Conservation (phyloP, 2,329 filamentous ascomycete species). For the Mollisiaceae sp. region DNA sequence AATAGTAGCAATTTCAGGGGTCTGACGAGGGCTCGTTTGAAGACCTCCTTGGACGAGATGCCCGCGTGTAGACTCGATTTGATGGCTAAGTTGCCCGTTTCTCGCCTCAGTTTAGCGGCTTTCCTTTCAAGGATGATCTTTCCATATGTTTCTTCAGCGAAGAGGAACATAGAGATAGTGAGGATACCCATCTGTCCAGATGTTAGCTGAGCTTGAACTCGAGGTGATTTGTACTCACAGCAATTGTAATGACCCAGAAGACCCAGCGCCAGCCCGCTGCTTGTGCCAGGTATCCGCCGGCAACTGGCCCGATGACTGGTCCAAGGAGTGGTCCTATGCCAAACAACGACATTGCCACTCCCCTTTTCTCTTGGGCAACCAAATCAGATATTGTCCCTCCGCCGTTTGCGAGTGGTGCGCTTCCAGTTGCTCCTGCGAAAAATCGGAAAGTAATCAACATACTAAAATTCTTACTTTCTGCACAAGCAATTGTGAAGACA, state of each 20-base stretch:
- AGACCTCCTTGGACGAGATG: neutral
- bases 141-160: conserved; percentile 54
- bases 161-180: conserved; percentile 43
- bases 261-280: conserved; percentile 46
- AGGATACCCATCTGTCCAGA: conserved; percentile 30
- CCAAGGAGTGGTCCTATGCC: conserved; percentile 9
- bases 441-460: neutral
- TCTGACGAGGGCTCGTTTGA: neutral
- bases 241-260: conserved; percentile 54
- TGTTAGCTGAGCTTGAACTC: neutral
- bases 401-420: neutral
- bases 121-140: conserved; percentile 51
- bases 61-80: conserved; percentile 41
- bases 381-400: neutral
- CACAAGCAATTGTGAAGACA: conserved; percentile 46
- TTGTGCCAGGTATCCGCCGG: conserved; percentile 43
- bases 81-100: conserved; percentile 55
- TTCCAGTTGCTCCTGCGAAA: neutral
- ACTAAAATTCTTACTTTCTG: conserved; percentile 44
- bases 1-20: neutral
- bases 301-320: conserved; percentile 24
- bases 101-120: conserved; percentile 48
- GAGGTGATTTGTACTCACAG: conserved; percentile 12
- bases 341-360: conserved; percentile 29
- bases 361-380: neutral